phyloP scores from a whole-genome alignment of 139 green algal species.

The Diplosphaera chodatii region DNA sequence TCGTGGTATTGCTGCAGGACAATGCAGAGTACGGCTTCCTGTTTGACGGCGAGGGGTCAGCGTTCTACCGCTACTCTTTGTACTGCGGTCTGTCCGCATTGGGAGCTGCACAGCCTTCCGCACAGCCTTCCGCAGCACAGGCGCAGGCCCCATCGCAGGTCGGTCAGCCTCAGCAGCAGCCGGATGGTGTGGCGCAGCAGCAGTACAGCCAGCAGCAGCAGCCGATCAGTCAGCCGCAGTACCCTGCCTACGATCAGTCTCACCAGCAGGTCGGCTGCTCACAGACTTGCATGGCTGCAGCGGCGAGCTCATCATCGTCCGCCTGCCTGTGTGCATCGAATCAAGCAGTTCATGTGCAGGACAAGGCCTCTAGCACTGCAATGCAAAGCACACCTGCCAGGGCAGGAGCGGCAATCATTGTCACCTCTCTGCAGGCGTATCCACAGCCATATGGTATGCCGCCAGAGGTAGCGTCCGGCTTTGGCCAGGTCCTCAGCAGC shows the following conservation, averaged over 20 bases:
- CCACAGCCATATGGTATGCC: conserved; percentile 2
- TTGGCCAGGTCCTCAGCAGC: conserved; percentile 24
- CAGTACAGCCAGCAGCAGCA: neutral
- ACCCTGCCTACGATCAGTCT: neutral
- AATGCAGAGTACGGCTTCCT: conserved; percentile 50
- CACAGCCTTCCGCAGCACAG: neutral
- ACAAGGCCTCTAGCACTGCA: no score
- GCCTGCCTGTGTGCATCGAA: no score
- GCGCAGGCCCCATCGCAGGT: neutral
- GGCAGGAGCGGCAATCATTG: no score
- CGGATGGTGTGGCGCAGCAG: conserved; percentile 2
- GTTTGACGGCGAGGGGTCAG: conserved; percentile 4
- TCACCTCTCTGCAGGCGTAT: neutral
- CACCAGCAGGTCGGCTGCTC: neutral
- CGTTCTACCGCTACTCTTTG: neutral
- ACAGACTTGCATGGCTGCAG: no score
- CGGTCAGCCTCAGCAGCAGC: neutral
- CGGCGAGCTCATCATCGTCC: no score
- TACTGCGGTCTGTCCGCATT: neutral
- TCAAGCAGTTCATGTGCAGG: no score
- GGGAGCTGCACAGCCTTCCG: neutral
- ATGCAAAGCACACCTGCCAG: no score
- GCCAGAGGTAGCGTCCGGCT: conserved; percentile 25
- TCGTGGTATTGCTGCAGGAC: no score
- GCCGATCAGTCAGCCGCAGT: neutral